These are phyloP conservation scores for Entelexis paramagnoliae DNA, from an alignment of 1,139 yeast genomes.

Conservation along the genomic window DNA sequence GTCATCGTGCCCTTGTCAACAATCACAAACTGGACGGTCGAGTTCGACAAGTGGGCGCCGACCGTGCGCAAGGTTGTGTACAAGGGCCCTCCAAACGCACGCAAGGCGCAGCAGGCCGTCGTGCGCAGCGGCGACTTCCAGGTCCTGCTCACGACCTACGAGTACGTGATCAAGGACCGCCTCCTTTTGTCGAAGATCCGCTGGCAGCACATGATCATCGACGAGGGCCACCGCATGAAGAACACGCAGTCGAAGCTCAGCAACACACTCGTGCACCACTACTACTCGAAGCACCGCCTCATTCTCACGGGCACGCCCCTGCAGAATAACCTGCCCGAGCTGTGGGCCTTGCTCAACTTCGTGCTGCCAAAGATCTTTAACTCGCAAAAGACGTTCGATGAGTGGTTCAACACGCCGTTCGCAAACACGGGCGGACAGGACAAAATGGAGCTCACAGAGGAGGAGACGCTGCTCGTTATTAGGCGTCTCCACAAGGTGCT, in stretches of 20 bases:
- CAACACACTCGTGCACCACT: constrained; percentile 68
- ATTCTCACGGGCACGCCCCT: constrained; percentile 96
- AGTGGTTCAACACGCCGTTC: constrained; percentile 97
- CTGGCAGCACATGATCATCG: constrained; percentile 96
- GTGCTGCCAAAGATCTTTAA: constrained; percentile 93
- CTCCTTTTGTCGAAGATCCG: constrained; percentile 64
- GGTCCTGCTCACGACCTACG: constrained; percentile 83
- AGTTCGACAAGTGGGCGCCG: constrained; percentile 98
- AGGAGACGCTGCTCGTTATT: constrained; percentile 80
- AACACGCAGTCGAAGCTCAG: constrained; percentile 83
- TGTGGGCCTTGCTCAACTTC: constrained; percentile 92
- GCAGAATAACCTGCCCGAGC: constrained; percentile 89
- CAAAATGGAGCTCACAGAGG: constrained; percentile 86
- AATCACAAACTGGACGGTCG: constrained; percentile 89
- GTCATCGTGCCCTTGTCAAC: constrained; percentile 93
- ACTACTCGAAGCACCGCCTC: constrained; percentile 71
- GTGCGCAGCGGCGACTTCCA: constrained; percentile 77
- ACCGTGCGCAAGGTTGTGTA: constrained; percentile 64
- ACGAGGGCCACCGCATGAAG: constrained; percentile 98
- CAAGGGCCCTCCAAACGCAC: constrained; percentile 75
- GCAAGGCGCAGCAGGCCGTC: constrained; percentile 69
- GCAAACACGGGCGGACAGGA: constrained; percentile 94
- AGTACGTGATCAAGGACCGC: constrained; percentile 84
- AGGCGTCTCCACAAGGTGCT: constrained; percentile 87
- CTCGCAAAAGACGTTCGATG: constrained; percentile 93